Conservation (phyloP, 495 filamentous ascomycete species). For the Aspergillus kassunensis region DNA sequence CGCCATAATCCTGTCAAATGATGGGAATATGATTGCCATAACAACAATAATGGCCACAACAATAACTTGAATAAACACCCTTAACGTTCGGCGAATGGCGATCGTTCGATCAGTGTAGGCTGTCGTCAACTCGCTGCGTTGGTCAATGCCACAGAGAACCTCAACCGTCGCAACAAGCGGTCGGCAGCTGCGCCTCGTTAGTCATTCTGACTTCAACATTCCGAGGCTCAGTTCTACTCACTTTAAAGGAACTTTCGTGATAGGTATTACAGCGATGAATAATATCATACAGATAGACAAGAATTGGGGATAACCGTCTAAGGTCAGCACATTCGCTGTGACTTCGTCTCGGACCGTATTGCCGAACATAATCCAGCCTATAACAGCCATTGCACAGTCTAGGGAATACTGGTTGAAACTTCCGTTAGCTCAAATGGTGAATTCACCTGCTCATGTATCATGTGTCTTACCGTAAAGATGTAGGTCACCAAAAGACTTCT, state of each 20-base stretch:
- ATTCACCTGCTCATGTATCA: not conserved
- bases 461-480: slow-evolving; percentile 75
- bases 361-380: slow-evolving; percentile 91
- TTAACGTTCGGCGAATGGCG: slow-evolving; percentile 55
- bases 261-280: slow-evolving; percentile 86
- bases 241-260: slow-evolving; percentile 94
- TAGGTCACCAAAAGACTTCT: slow-evolving; percentile 77
- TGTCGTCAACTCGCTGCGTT: slow-evolving; percentile 18
- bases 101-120: slow-evolving; percentile 50
- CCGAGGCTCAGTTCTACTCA: slow-evolving; percentile 31
- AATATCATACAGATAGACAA: slow-evolving; percentile 73
- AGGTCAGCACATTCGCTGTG: slow-evolving; percentile 78
- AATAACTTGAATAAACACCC: slow-evolving; percentile 55
- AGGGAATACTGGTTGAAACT: slow-evolving; percentile 58
- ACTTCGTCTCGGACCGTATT: slow-evolving; percentile 80
- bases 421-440: slow-evolving; percentile 10
- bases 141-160: slow-evolving; percentile 67
- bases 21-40: slow-evolving; percentile 75
- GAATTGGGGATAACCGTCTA: slow-evolving; percentile 67
- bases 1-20: slow-evolving; percentile 91
- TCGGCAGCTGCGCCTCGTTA: slow-evolving; percentile 52
- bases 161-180: slow-evolving; percentile 85
- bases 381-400: slow-evolving; percentile 74
- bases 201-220: not conserved
- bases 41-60: slow-evolving; percentile 57